Conservation (phyloP, 768 basidiomycete species). For the Lactarius sp. region DNA sequence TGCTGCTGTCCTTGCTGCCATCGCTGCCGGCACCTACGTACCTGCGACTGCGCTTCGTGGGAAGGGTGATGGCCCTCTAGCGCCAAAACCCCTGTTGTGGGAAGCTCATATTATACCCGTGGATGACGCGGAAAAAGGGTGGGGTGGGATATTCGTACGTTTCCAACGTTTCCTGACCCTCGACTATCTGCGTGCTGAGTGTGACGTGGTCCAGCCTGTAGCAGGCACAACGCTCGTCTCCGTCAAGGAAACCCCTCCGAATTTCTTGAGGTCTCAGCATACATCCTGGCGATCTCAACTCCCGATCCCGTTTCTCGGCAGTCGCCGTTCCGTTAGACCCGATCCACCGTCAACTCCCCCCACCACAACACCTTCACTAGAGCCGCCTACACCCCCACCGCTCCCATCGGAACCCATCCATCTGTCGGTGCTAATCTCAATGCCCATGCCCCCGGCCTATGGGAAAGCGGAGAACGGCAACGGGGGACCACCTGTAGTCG, state of each 20-base stretch:
- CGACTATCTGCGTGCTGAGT: not conserved
- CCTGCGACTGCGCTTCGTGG: not conserved
- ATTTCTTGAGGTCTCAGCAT: not conserved
- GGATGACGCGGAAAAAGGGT: slow-evolving; percentile 11
- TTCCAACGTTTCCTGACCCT: not conserved
- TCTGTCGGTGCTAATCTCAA: slow-evolving; percentile 13
- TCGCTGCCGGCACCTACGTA: not conserved
- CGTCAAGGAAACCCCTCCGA: not conserved
- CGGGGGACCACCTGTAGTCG: slow-evolving; percentile 6
- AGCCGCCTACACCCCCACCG: not conserved
- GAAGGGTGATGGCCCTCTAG: not conserved
- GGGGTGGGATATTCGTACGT: slow-evolving; percentile 14
- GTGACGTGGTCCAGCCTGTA: slow-evolving; percentile 5
- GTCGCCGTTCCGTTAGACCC: not conserved
- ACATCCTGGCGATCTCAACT: not conserved
- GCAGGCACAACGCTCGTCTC: not conserved
- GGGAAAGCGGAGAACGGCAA: not conserved
- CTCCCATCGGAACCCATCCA: not conserved
- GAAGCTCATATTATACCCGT: not conserved
- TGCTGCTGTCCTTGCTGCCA: not conserved
- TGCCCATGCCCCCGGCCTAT: slow-evolving; percentile 1
- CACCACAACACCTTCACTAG: not conserved
- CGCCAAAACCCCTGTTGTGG: slow-evolving; percentile 12
- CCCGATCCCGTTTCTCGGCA: not conserved
- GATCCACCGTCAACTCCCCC: not conserved